phyloP scores from a whole-genome alignment of 2,329 filamentous ascomycete species.

The Ambrosiella xylebori region DNA sequence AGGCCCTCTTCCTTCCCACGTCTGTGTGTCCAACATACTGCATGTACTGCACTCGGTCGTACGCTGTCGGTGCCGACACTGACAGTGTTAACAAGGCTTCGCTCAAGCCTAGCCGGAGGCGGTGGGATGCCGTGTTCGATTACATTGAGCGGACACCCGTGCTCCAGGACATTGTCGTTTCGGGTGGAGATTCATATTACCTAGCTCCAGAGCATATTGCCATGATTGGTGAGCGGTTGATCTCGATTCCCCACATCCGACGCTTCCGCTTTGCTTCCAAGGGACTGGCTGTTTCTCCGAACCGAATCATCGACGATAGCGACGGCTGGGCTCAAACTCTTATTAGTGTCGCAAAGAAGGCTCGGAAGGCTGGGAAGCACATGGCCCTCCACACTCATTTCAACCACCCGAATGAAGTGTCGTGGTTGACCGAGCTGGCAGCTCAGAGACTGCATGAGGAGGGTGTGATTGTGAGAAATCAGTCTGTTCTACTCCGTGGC shows the following conservation, averaged over 20 bases:
- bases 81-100: conserved; percentile 30
- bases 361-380: conserved; percentile 36
- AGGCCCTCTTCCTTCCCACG: conserved; percentile 41
- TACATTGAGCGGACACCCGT: conserved; percentile 34
- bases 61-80: conserved; percentile 38
- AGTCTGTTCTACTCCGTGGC: conserved; percentile 39
- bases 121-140: conserved; percentile 39
- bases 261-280: conserved; percentile 46
- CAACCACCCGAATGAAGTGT: conserved; percentile 44
- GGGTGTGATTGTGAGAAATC: conserved; percentile 27
- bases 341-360: conserved; percentile 32
- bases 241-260: conserved; percentile 38
- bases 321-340: conserved; percentile 38
- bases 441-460: conserved; percentile 31
- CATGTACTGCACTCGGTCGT: conserved; percentile 43
- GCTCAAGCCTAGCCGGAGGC: conserved; percentile 23
- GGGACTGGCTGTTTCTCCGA: conserved; percentile 41
- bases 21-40: conserved; percentile 47
- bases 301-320: conserved; percentile 31
- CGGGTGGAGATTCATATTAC: conserved; percentile 45
- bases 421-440: conserved; percentile 39
- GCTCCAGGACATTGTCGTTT: conserved; percentile 43
- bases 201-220: conserved; percentile 34
- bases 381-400: conserved; percentile 49
- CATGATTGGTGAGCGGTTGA: conserved; percentile 36